Conservation (phyloP, 805 yeast genomes). For the Monosporozyma yasuniensis region DNA sequence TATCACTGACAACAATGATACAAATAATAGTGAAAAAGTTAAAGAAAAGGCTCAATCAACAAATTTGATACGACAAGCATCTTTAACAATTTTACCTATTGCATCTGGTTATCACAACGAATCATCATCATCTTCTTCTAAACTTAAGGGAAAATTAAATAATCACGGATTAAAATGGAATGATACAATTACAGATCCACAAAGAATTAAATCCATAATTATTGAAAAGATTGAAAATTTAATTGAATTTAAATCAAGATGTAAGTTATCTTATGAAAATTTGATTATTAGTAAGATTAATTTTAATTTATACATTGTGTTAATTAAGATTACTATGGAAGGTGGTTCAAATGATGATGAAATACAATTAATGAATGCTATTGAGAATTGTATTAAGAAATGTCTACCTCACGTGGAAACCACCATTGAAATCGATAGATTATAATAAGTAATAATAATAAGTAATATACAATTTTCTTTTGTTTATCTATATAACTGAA, state of each 20-base stretch:
- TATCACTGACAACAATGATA: slow-evolving; percentile 11
- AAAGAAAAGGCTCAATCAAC: neutral
- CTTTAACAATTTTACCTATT: slow-evolving; percentile 14
- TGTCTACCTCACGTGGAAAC: slow-evolving; percentile 22
- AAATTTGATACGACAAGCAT: slow-evolving; percentile 6
- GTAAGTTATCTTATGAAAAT: slow-evolving; percentile 35
- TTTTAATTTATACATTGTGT: slow-evolving; percentile 48
- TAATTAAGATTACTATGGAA: slow-evolving; percentile 46
- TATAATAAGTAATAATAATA: slow-evolving; percentile 2
- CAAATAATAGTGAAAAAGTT: neutral
- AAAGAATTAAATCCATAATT: slow-evolving; percentile 32
- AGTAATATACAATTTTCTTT: neutral
- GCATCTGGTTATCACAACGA: slow-evolving; percentile 1
- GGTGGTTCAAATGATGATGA: slow-evolving; percentile 74
- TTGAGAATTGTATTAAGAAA: slow-evolving; percentile 22
- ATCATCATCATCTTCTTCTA: neutral
- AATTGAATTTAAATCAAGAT: slow-evolving; percentile 45
- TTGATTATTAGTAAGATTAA: slow-evolving; percentile 54
- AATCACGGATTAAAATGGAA: neutral
- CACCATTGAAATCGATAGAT: slow-evolving; percentile 26
- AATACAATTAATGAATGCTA: slow-evolving; percentile 35
- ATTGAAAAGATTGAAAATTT: slow-evolving; percentile 38
- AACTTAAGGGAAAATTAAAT: neutral
- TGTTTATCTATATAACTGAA: neutral
- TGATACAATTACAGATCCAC: slow-evolving; percentile 9